Percentiles rank a stretch among this genome's conserved stretches.
phyloP scores from a whole-genome alignment of 2,329 filamentous ascomycete species.

The Orbilia javanica region DNA sequence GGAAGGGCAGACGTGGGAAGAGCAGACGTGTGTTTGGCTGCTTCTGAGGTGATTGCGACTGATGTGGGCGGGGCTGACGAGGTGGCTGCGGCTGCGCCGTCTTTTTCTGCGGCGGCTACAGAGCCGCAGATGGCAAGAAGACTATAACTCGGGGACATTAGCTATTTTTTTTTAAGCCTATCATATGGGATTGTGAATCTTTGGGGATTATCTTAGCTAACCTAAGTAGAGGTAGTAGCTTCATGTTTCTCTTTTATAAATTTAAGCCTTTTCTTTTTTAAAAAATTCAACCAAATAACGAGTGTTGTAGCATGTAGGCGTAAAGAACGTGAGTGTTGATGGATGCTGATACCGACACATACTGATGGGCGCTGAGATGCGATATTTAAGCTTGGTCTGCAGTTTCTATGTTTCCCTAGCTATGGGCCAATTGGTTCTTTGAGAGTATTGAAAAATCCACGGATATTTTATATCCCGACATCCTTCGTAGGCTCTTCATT shows the following conservation, averaged over 20 bases:
- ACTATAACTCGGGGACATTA: neutral
- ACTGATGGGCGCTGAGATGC: neutral
- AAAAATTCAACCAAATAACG: neutral
- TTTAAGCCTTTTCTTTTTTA: no score
- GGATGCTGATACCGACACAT: neutral
- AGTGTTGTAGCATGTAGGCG: neutral
- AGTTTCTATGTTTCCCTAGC: neutral
- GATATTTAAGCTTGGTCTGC: conserved; percentile 2
- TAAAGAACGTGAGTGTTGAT: neutral
- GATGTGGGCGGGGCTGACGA: neutral
- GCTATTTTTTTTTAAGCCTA: neutral
- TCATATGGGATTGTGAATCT: neutral
- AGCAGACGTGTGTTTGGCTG: neutral
- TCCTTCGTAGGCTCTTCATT: neutral
- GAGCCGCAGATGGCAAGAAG: neutral
- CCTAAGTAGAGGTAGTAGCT: neutral
- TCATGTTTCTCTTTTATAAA: no score
- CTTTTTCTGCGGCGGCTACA: conserved; percentile 2
- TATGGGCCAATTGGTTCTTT: neutral
- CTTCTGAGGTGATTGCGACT: neutral
- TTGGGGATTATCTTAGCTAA: neutral
- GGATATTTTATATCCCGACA: neutral
- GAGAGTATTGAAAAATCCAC: neutral
- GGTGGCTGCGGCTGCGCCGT: neutral
- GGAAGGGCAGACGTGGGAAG: neutral